Evolutionary conservation across 78 protist species (phyloP).

Genomic region (Pelomyxa schiedti): DNA sequence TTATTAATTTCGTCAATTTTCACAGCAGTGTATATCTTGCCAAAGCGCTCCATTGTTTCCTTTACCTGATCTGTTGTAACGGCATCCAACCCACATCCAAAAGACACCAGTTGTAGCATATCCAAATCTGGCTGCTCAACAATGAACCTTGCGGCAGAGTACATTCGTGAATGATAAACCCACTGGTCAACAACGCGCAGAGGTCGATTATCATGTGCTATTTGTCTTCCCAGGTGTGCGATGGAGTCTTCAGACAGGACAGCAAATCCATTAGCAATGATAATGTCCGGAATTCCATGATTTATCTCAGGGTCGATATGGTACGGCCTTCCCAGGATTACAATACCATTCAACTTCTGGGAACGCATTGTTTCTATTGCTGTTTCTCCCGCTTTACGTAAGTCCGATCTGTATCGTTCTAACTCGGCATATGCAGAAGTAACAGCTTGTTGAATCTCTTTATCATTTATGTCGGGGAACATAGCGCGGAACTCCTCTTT

Average conservation of each 20-base stretch:
- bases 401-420: neutral
- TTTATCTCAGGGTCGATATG: neutral
- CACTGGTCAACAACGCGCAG: neutral
- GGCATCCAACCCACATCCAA: neutral
- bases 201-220: neutral
- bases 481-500: neutral
- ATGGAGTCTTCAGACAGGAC: neutral
- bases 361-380: neutral
- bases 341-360: neutral
- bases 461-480: neutral
- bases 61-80: neutral
- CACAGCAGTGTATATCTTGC: neutral
- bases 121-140: neutral
- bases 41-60: neutral
- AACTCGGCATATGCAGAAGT: neutral
- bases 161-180: neutral
- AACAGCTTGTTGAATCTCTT: neutral
- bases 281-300: neutral
- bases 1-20: neutral
- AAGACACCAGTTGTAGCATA: neutral
- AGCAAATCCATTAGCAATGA: neutral
- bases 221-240: neutral
- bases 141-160: neutral
- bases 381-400: neutral
- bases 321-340: neutral